Conservation (phyloP, 768 basidiomycete genomes). For the Russula foetens region DNA sequence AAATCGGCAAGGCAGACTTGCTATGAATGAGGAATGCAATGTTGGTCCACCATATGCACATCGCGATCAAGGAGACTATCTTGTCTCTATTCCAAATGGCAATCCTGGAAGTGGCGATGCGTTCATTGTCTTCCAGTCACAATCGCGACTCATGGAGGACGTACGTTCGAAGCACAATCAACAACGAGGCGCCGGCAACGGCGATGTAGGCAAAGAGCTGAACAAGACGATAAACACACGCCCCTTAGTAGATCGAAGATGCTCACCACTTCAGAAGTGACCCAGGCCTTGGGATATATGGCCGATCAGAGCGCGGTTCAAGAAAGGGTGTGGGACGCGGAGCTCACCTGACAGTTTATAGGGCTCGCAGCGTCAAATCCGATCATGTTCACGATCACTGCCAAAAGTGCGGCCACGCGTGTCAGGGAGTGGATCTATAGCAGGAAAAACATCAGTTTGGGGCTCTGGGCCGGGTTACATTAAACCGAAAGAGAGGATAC, state of each 20-base stretch:
- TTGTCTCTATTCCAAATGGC: background rate
- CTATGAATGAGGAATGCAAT: background rate
- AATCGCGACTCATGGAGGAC: background rate
- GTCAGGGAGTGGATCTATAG: background rate
- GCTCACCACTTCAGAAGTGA: background rate
- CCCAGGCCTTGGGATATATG: background rate
- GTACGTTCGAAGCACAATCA: constrained; percentile 2
- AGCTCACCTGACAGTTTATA: background rate
- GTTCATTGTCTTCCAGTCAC: background rate
- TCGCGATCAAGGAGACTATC: background rate
- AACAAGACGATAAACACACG: background rate
- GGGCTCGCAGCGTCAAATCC: background rate
- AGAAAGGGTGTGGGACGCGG: background rate
- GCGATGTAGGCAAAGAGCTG: background rate
- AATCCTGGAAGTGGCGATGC: background rate
- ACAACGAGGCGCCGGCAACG: background rate
- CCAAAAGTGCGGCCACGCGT: background rate
- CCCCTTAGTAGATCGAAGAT: background rate
- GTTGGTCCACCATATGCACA: background rate
- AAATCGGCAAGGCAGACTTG: too few relatives aligned
- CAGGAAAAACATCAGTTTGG: background rate
- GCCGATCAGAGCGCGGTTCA: background rate
- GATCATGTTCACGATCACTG: background rate
- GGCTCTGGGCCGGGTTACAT: too few relatives aligned
- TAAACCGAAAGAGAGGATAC: too few relatives aligned